Evolutionary conservation across 768 basidiomycete genomes (phyloP).

Genomic region (Chlorophyllum brunneum): DNA sequence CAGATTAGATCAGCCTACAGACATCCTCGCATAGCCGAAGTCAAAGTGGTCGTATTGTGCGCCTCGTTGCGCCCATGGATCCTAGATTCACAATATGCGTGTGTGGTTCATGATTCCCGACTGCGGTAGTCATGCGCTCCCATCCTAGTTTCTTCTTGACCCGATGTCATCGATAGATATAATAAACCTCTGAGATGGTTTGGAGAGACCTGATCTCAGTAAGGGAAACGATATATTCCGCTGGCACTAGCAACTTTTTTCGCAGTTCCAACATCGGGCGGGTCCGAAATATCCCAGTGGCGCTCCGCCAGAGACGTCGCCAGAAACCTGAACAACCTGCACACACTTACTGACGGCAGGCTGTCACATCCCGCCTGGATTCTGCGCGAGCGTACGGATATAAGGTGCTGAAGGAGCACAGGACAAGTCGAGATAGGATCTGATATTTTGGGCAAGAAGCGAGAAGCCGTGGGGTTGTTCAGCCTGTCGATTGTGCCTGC

Average conservation of each 20-base stretch:
- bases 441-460: neutral
- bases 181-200: neutral
- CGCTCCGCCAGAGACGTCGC: slow-evolving; percentile 9
- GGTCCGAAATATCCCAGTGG: no score
- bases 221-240: no score
- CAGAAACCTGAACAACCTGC: slow-evolving; percentile 13
- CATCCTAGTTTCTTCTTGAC: neutral
- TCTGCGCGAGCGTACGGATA: slow-evolving; percentile 16
- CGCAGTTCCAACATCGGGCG: no score
- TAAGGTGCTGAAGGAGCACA: slow-evolving; percentile 12
- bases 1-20: neutral
- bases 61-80: neutral
- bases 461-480: neutral
- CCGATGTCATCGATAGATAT: neutral
- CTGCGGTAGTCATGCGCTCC: neutral
- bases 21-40: neutral
- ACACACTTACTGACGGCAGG: slow-evolving; percentile 19
- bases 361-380: slow-evolving; percentile 1
- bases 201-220: neutral
- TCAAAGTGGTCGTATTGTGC: neutral
- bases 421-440: slow-evolving; percentile 1
- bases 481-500: no score
- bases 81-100: neutral
- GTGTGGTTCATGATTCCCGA: neutral
- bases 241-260: no score